Conservation (phyloP, 306 rosid species). For the Rosa lucieae region DNA sequence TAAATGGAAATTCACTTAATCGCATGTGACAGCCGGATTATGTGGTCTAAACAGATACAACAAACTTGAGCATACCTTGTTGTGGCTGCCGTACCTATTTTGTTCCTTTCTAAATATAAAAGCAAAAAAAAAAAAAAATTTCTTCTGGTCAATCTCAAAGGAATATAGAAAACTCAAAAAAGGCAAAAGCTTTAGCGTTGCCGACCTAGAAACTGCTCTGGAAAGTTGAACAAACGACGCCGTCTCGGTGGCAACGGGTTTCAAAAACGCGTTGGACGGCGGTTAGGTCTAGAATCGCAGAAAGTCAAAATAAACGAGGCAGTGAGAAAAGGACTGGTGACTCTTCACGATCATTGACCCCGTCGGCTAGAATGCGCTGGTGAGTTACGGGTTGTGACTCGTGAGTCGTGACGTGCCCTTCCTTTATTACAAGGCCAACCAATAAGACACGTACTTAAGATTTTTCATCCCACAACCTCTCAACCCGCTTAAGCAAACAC, state of each 20-base stretch:
- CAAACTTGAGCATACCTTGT: not conserved
- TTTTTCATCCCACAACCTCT: not conserved
- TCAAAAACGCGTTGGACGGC: not conserved
- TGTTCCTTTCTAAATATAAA: not conserved
- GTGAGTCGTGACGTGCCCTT: not conserved
- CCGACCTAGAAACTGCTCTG: not conserved
- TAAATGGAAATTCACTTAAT: not conserved
- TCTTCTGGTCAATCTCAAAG: not conserved
- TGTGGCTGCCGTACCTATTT: not conserved
- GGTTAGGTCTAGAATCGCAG: not conserved
- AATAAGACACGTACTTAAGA: not conserved
- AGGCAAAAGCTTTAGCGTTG: not conserved
- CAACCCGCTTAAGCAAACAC: not conserved
- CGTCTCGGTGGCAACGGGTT: slow-evolving; percentile 7
- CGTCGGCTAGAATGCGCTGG: slow-evolving; percentile 4
- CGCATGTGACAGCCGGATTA: slow-evolving; percentile 1
- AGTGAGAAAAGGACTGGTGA: not conserved
- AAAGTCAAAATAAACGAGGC: not conserved
- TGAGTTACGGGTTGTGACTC: not conserved
- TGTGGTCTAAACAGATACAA: slow-evolving; percentile 9
- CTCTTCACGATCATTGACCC: not conserved
- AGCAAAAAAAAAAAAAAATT: not conserved
- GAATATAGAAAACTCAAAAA: not conserved
- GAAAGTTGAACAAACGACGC: not conserved
- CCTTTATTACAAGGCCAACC: not conserved